A percentile compares a stretch with the other conserved stretches of the same genome.
These are phyloP conservation scores for Glycine tomentella DNA, from an alignment of 306 rosid genomes.

Conservation along the genomic window DNA sequence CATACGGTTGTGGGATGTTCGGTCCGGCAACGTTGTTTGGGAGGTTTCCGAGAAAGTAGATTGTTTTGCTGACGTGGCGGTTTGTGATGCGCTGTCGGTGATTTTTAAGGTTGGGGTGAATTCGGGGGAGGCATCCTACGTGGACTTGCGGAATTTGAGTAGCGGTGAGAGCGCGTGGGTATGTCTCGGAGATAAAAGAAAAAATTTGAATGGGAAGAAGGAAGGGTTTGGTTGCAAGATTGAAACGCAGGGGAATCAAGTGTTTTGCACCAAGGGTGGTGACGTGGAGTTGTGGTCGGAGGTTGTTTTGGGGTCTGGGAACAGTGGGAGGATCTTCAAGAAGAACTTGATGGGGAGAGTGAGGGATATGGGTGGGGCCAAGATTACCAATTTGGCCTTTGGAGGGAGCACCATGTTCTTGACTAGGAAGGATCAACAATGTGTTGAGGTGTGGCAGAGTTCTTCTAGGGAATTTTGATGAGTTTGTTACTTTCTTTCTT, in stretches of 20 bases:
- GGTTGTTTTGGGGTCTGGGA: constrained; percentile 58
- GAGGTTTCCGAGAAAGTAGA: constrained; percentile 77
- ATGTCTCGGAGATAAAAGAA: constrained; percentile 73
- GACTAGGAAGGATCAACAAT: constrained; percentile 77
- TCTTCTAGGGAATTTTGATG: constrained; percentile 60
- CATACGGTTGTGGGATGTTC: constrained; percentile 82
- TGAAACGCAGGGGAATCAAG: constrained; percentile 83
- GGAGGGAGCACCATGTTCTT: constrained; percentile 95
- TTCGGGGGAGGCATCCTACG: constrained; percentile 69
- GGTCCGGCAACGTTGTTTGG: constrained; percentile 71
- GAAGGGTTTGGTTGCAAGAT: constrained; percentile 86
- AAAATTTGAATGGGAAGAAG: constrained; percentile 71
- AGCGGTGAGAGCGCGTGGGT: constrained; percentile 66
- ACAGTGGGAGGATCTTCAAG: constrained; percentile 65
- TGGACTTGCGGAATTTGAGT: constrained; percentile 69
- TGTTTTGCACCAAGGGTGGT: constrained; percentile 82
- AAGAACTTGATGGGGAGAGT: constrained; percentile 83
- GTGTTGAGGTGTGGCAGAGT: constrained; percentile 96
- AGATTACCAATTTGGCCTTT: constrained; percentile 68
- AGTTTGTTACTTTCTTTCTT: too few relatives aligned
- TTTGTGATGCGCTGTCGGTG: constrained; percentile 61
- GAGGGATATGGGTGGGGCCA: constrained; percentile 78
- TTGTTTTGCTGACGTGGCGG: constrained; percentile 85
- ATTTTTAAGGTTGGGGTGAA: constrained; percentile 90
- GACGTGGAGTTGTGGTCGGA: constrained; percentile 87